phyloP scores from a whole-genome alignment of 129 eudicot species.

The Glebionis coronaria region DNA sequence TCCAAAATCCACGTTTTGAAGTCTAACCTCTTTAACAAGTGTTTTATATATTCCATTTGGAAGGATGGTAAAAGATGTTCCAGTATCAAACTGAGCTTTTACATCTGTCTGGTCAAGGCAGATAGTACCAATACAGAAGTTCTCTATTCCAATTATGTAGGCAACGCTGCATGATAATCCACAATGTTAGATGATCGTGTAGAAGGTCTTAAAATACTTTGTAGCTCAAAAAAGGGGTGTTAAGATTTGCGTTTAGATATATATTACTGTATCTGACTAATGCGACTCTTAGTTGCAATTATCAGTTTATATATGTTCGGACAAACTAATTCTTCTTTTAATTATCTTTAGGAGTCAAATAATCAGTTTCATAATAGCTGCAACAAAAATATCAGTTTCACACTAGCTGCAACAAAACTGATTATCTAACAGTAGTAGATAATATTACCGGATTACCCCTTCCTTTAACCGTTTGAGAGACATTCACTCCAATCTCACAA shows the following conservation, averaged over 20 bases:
- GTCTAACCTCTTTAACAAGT: slow-evolving; percentile 67
- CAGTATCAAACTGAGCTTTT: slow-evolving; percentile 78
- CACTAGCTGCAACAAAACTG: slow-evolving; percentile 8
- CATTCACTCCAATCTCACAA: too few species aligned
- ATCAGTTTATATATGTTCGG: background rate
- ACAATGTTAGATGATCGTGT: slow-evolving; percentile 14
- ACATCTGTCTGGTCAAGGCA: slow-evolving; percentile 72
- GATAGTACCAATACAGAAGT: slow-evolving; percentile 64
- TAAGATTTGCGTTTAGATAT: background rate
- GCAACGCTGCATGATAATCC: slow-evolving; percentile 50
- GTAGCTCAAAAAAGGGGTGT: background rate
- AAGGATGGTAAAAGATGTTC: slow-evolving; percentile 77
- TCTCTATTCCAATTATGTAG: slow-evolving; percentile 76
- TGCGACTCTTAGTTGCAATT: background rate
- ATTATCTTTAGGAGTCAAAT: slow-evolving; percentile 5
- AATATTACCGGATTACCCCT: background rate
- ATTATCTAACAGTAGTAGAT: slow-evolving; percentile 1
- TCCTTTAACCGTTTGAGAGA: background rate
- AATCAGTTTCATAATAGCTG: slow-evolving; percentile 10
- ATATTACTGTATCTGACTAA: background rate
- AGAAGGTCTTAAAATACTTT: background rate
- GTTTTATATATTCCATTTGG: slow-evolving; percentile 50
- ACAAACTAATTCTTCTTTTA: background rate
- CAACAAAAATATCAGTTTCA: too few species aligned
- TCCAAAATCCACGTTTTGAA: slow-evolving; percentile 12